These are phyloP conservation scores for Rhynchosporium agropyri DNA, from an alignment of 2,329 filamentous ascomycete species.

Conservation along the genomic window DNA sequence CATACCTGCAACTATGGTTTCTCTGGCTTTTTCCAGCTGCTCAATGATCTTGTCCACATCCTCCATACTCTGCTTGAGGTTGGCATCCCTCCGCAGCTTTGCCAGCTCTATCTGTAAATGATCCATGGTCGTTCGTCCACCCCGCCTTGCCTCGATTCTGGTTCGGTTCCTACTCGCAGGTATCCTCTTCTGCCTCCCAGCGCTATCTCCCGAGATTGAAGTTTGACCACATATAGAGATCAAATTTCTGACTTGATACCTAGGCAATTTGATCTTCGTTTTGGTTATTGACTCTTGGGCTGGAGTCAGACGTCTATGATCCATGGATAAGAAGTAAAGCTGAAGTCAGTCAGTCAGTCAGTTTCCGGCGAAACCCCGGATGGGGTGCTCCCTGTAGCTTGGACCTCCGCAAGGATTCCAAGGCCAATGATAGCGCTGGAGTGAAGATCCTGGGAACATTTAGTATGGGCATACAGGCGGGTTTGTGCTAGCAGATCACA, in stretches of 20 bases:
- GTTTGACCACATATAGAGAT: conserved; percentile 22
- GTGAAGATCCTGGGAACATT: not conserved
- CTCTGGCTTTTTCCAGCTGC: conserved; percentile 71
- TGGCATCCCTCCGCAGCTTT: conserved; percentile 40
- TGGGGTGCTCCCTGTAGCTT: not conserved
- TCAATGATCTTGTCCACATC: conserved; percentile 86
- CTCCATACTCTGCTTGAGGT: conserved; percentile 50
- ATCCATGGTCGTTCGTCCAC: conserved; percentile 39
- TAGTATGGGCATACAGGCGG: not conserved
- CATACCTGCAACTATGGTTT: conserved; percentile 71
- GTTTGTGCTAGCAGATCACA: conserved; percentile 12
- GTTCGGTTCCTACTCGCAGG: not conserved
- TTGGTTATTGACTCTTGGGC: not conserved
- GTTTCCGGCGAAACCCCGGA: conserved; percentile 7
- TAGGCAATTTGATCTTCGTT: not conserved
- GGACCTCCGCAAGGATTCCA: no score
- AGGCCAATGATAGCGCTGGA: not conserved
- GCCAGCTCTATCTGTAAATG: conserved; percentile 40
- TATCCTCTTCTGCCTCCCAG: conserved; percentile 17
- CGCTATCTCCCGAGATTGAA: conserved; percentile 19
- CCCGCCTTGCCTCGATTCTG: conserved; percentile 25
- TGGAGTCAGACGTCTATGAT: not conserved
- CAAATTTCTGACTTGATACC: not conserved
- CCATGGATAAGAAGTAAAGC: not conserved
- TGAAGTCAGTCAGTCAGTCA: not conserved